These are phyloP conservation scores for Termitomyces sp. DNA, from an alignment of 768 basidiomycete genomes.

Conservation along the genomic window DNA sequence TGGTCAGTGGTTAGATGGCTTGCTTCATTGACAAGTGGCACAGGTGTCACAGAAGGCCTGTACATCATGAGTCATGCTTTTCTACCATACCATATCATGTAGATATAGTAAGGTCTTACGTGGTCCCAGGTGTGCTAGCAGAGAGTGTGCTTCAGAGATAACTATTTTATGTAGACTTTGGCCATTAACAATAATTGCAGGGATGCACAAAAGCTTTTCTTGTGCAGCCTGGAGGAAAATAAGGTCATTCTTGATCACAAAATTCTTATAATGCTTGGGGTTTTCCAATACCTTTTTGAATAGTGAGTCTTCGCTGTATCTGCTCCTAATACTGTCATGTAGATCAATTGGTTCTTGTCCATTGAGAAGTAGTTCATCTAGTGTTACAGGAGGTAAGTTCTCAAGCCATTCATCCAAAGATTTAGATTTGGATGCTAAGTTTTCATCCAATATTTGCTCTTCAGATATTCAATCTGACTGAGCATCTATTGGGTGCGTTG, in stretches of 20 bases:
- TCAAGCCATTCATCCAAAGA: too few relatives aligned
- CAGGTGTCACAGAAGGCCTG: too few relatives aligned
- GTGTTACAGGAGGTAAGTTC: too few relatives aligned
- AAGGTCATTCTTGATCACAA: neutral
- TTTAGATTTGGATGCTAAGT: neutral
- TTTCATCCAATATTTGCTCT: neutral
- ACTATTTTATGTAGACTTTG: too few relatives aligned
- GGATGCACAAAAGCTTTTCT: neutral
- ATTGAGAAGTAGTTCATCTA: neutral
- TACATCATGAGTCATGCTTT: too few relatives aligned
- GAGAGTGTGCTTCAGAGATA: too few relatives aligned
- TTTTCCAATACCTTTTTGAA: too few relatives aligned
- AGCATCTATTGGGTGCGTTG: neutral
- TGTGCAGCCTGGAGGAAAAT: neutral
- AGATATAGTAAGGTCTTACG: too few relatives aligned
- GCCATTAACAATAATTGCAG: neutral
- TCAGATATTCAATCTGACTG: neutral
- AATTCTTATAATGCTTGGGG: neutral
- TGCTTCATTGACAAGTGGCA: too few relatives aligned
- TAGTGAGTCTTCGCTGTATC: neutral
- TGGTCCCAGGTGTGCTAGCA: too few relatives aligned
- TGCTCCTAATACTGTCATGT: neutral
- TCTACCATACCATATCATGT: too few relatives aligned
- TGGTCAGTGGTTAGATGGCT: too few relatives aligned
- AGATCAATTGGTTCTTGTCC: neutral